Evolutionary conservation across 257 asterid genomes (phyloP).

Genomic region (Ehretia macrophylla): DNA sequence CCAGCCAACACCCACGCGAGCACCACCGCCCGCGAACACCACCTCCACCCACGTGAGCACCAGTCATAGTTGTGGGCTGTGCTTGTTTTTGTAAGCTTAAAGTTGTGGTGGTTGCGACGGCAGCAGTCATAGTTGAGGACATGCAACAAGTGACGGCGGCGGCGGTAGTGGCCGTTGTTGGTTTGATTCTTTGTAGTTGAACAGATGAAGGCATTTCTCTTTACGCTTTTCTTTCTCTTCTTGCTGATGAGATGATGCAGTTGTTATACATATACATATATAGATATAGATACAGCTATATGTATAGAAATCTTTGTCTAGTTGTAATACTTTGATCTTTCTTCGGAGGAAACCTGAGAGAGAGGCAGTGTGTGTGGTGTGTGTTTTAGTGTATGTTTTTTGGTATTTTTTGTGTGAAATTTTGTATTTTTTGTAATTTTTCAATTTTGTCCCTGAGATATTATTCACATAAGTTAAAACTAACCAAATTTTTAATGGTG

Average conservation of each 20-base stretch:
- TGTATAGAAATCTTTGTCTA: slow-evolving; percentile 22
- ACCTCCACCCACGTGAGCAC: too few species aligned
- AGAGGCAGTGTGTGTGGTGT: slow-evolving; percentile 3
- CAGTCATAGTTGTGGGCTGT: slow-evolving; percentile 23
- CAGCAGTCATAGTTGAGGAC: too few species aligned
- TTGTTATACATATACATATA: not conserved
- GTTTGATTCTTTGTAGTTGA: slow-evolving; percentile 47
- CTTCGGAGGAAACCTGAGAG: slow-evolving; percentile 20
- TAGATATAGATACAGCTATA: not conserved
- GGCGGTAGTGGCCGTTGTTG: slow-evolving; percentile 18
- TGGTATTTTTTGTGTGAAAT: too few species aligned
- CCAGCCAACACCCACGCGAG: too few species aligned
- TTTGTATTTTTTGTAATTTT: too few species aligned
- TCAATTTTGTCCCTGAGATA: too few species aligned
- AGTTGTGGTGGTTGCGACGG: slow-evolving; percentile 1
- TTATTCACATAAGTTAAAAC: too few species aligned
- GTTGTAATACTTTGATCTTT: slow-evolving; percentile 32
- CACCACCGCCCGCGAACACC: too few species aligned
- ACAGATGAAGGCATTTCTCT: slow-evolving; percentile 55
- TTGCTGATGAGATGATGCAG: not conserved
- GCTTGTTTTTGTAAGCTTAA: slow-evolving; percentile 24
- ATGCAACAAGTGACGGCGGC: not conserved
- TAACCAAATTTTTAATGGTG: too few species aligned
- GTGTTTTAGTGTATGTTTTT: too few species aligned
- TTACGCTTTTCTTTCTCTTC: not conserved